phyloP scores from a whole-genome alignment of 2,329 filamentous ascomycete species.

The Monosporascus sp. region DNA sequence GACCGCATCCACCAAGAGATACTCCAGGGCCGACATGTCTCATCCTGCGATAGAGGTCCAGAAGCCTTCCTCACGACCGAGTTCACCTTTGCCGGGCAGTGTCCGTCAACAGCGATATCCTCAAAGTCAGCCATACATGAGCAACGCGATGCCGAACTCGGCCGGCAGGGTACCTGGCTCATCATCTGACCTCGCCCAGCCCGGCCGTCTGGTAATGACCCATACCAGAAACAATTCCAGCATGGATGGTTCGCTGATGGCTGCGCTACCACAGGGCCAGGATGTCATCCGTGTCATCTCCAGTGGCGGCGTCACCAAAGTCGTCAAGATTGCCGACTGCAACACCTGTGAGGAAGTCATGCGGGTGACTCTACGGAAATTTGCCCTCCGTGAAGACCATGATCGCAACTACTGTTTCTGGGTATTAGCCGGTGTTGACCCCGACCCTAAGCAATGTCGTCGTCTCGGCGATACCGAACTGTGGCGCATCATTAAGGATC shows the following conservation, averaged over 20 bases:
- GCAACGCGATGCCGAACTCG: constrained; percentile 45
- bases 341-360: constrained; percentile 91
- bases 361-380: constrained; percentile 81
- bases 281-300: constrained; percentile 91
- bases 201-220: constrained; percentile 56
- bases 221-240: constrained; percentile 80
- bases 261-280: constrained; percentile 77
- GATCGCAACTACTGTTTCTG: constrained; percentile 97
- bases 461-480: constrained; percentile 82
- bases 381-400: constrained; percentile 82
- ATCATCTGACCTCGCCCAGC: constrained; percentile 58
- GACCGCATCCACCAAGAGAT: constrained; percentile 54
- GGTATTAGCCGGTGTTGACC: constrained; percentile 79
- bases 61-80: constrained; percentile 62
- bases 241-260: constrained; percentile 81
- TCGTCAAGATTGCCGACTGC: constrained; percentile 89
- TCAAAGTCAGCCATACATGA: constrained; percentile 40
- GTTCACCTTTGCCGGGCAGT: constrained; percentile 58
- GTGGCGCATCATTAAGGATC: constrained; percentile 85
- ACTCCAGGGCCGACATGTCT: constrained; percentile 45
- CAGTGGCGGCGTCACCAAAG: constrained; percentile 84
- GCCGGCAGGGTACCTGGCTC: constrained; percentile 54
- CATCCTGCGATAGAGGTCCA: constrained; percentile 37
- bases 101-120: constrained; percentile 52
- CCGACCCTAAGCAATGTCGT: constrained; percentile 75